Percentiles rank a stretch among this genome's conserved stretches.
These are phyloP conservation scores for Arxiozyma slooffiae DNA, from an alignment of 1,139 yeast genomes.

Conservation along the genomic window DNA sequence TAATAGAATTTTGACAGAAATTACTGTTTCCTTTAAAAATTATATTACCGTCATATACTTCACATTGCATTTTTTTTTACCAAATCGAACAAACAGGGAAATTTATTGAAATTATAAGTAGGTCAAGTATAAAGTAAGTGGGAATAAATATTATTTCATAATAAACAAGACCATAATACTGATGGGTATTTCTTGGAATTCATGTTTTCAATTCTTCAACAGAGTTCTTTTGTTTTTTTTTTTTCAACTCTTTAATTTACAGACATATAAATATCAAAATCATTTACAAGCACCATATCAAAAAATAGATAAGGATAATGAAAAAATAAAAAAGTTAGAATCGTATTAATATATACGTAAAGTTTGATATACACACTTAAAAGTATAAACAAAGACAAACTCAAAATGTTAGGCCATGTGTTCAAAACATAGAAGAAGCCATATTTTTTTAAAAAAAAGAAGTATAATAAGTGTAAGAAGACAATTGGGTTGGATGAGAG, in stretches of 20 bases:
- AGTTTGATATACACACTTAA: not conserved
- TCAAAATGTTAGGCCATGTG: not conserved
- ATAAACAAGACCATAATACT: not conserved
- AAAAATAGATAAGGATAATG: too few relatives aligned
- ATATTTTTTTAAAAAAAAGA: not conserved
- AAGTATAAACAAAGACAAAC: not conserved
- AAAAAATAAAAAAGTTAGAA: not conserved
- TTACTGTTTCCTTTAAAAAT: too few relatives aligned
- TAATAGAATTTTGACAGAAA: not conserved
- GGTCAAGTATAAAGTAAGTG: not conserved
- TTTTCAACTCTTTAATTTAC: not conserved
- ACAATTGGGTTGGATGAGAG: slow-evolving; percentile 7
- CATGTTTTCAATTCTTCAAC: too few relatives aligned
- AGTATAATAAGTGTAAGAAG: not conserved
- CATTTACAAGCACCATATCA: not conserved
- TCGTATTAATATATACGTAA: not conserved
- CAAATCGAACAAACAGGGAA: not conserved
- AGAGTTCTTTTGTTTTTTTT: not conserved
- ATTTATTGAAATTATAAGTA: not conserved
- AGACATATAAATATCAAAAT: not conserved
- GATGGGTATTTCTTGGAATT: not conserved
- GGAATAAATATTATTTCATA: too few relatives aligned
- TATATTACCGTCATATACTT: not conserved
- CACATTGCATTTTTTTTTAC: not conserved
- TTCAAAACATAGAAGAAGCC: slow-evolving; percentile 3